Conservation (phyloP, 176 grass and related monocot species). For the Oropetium thomaeum region DNA sequence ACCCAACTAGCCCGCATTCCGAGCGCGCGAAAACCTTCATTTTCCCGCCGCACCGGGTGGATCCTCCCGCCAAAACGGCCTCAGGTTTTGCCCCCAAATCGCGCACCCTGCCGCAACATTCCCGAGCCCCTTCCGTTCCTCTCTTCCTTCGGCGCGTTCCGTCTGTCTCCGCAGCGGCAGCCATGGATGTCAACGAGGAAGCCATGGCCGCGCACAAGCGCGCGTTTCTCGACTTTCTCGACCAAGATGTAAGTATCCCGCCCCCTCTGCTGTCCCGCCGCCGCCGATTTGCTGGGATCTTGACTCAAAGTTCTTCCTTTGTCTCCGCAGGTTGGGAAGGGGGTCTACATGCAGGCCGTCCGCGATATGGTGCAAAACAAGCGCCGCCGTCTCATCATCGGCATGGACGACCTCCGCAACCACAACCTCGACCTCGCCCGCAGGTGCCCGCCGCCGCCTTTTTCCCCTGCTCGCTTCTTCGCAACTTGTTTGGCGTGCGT, state of each 20-base stretch:
- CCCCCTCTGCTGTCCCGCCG: neutral
- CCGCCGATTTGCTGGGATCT: neutral
- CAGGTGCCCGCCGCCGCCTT: constrained; percentile 39
- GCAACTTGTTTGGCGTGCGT: neutral
- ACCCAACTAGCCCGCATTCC: neutral
- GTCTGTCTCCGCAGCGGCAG: constrained; percentile 8
- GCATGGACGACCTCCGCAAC: constrained; percentile 93
- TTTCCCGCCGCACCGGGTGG: constrained; percentile 31
- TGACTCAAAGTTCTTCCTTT: constrained; percentile 22
- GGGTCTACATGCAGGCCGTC: constrained; percentile 75
- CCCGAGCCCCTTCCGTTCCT: neutral
- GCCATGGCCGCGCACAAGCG: constrained; percentile 88
- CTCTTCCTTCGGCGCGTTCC: neutral
- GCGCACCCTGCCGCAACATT: constrained; percentile 1
- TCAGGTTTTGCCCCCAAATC: constrained; percentile 21
- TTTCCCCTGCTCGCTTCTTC: neutral
- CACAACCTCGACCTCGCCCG: constrained; percentile 88
- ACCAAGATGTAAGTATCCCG: constrained; percentile 59
- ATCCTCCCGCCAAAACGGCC: constrained; percentile 41
- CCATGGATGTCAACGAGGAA: constrained; percentile 99
- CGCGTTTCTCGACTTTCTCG: constrained; percentile 82
- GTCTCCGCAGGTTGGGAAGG: constrained; percentile 61
- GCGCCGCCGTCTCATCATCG: constrained; percentile 78
- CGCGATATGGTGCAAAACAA: constrained; percentile 68
- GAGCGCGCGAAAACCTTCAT: constrained; percentile 38